A percentile compares a stretch with the other conserved stretches of the same genome.
Evolutionary conservation across 2,329 filamentous ascomycete genomes (phyloP).

Genomic region (Botrytis fabae): DNA sequence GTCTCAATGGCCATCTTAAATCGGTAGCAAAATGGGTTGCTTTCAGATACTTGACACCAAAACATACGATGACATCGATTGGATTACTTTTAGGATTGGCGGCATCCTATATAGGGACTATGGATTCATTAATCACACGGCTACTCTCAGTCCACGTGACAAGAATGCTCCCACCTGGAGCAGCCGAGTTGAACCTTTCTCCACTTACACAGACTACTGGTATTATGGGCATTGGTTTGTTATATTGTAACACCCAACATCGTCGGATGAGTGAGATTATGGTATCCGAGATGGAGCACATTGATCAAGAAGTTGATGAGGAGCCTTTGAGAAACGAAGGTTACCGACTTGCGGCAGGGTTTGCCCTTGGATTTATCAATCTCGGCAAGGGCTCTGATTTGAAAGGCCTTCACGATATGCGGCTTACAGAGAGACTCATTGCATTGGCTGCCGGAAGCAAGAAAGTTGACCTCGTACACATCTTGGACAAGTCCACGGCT

Average conservation of each 20-base stretch:
- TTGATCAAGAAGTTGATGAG: constrained; percentile 77
- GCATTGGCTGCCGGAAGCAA: constrained; percentile 84
- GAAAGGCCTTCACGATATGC: constrained; percentile 89
- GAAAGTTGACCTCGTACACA: constrained; percentile 87
- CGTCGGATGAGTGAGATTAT: constrained; percentile 98
- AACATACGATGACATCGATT: constrained; percentile 98
- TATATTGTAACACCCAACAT: constrained; percentile 95
- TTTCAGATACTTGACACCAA: constrained; percentile 98
- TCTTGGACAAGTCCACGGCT: constrained; percentile 88
- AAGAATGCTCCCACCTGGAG: constrained; percentile 86
- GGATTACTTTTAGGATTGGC: constrained; percentile 89
- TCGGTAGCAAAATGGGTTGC: constrained; percentile 96
- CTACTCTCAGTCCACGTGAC: constrained; percentile 95
- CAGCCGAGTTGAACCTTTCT: constrained; percentile 91
- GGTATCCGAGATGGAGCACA: constrained; percentile 92
- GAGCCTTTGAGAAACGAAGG: constrained; percentile 88
- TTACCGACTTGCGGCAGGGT: constrained; percentile 92
- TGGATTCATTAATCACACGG: constrained; percentile 93
- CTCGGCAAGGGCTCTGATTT: constrained; percentile 86
- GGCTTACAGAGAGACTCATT: constrained; percentile 83
- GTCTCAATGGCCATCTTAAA: constrained; percentile 92
- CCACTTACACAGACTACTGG: constrained; percentile 92
- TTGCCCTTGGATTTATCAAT: constrained; percentile 92
- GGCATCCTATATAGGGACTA: constrained; percentile 91
- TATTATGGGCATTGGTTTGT: constrained; percentile 91